Percentiles rank a stretch among this genome's conserved stretches.
These are phyloP conservation scores for Penicillium decumbens DNA, from an alignment of 2,329 filamentous ascomycete genomes.

Conservation along the genomic window DNA sequence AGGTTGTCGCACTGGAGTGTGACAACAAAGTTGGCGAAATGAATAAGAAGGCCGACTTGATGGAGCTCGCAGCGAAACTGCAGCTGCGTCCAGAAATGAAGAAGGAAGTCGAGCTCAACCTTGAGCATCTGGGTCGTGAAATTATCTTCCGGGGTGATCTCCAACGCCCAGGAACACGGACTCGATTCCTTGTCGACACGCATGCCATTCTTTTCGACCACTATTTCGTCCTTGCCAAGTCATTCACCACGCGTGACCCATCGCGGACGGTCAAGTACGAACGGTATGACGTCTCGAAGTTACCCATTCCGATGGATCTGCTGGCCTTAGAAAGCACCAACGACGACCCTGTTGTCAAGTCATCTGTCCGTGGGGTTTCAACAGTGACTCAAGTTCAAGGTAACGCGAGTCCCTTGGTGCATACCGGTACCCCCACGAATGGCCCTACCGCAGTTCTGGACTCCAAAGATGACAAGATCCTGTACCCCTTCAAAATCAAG, in stretches of 20 bases:
- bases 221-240: slow-evolving; percentile 88
- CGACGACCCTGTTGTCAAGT: slow-evolving; percentile 84
- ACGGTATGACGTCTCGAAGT: slow-evolving; percentile 85
- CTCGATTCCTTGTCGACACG: slow-evolving; percentile 89
- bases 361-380: slow-evolving; percentile 64
- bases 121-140: slow-evolving; percentile 89
- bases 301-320: slow-evolving; percentile 94
- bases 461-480: slow-evolving; percentile 69
- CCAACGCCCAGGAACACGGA: slow-evolving; percentile 79
- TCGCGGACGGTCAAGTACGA: slow-evolving; percentile 70
- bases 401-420: slow-evolving; percentile 51
- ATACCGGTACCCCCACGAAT: slow-evolving; percentile 60
- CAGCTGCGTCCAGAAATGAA: slow-evolving; percentile 84
- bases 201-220: slow-evolving; percentile 94
- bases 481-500: slow-evolving; percentile 94
- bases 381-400: slow-evolving; percentile 52
- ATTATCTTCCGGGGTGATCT: slow-evolving; percentile 85
- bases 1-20: slow-evolving; percentile 80
- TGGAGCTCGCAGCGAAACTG: slow-evolving; percentile 76
- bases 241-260: slow-evolving; percentile 62
- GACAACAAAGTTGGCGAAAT: slow-evolving; percentile 90
- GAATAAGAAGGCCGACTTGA: slow-evolving; percentile 82
- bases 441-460: slow-evolving; percentile 49
- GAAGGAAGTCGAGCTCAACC: slow-evolving; percentile 72
- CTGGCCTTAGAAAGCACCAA: slow-evolving; percentile 87